phyloP scores from a whole-genome alignment of 805 yeast genomes.

The Wickerhamiella slavikovae region DNA sequence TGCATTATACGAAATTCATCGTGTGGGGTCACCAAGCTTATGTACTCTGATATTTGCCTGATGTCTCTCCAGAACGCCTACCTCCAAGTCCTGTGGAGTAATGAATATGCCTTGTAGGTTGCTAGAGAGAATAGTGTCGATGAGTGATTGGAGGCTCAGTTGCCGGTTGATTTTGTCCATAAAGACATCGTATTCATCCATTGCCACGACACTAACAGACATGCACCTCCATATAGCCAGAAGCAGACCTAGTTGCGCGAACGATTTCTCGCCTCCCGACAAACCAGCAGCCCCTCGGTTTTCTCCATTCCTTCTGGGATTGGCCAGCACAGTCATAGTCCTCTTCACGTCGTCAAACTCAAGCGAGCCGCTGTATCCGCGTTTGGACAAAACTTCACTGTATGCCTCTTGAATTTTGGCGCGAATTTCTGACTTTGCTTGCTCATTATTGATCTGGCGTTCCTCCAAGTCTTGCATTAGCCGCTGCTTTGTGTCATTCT shows the following conservation, averaged over 20 bases:
- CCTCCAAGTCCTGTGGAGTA: constrained; percentile 77
- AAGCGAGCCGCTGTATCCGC: constrained; percentile 60
- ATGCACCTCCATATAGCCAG: constrained; percentile 85
- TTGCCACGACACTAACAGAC: constrained; percentile 70
- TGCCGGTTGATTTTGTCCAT: constrained; percentile 89
- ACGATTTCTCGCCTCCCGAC: constrained; percentile 95
- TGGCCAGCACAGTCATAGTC: constrained; percentile 13
- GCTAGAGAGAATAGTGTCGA: constrained; percentile 41
- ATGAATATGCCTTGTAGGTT: constrained; percentile 77
- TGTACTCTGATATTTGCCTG: constrained; percentile 22
- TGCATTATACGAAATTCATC: constrained; percentile 1
- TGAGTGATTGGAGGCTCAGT: constrained; percentile 53
- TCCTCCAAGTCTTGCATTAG: no score
- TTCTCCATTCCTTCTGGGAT: constrained; percentile 21
- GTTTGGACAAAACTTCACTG: constrained; percentile 16
- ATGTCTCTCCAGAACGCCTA: constrained; percentile 39
- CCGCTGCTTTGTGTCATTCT: no score
- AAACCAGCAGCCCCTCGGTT: constrained; percentile 59
- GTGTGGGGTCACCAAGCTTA: constrained; percentile 18
- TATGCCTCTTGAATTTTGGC: no score
- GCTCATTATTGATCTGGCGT: no score
- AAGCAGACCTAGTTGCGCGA: constrained; percentile 71
- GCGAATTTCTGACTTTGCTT: no score
- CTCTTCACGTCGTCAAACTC: constrained; percentile 30
- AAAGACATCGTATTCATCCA: constrained; percentile 90